Evolutionary conservation across 2,329 filamentous ascomycete genomes (phyloP), one percentile per base, ranked within the genome.

Genomic region (Pseudogymnoascus sp.): DNA sequence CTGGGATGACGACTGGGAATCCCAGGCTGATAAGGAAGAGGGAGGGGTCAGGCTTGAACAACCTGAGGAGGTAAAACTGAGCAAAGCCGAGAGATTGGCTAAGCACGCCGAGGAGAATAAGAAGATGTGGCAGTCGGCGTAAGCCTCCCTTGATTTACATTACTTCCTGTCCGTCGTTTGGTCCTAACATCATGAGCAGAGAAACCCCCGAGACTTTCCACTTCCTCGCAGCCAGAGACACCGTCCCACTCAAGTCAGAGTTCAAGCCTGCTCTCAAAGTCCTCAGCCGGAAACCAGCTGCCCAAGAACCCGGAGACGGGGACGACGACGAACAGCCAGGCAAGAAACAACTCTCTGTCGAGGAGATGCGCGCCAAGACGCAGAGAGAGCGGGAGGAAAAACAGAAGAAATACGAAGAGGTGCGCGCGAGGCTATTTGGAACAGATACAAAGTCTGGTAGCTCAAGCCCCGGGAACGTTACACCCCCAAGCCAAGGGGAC

Each of bases 1-100:
- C 18, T 97, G 93, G 93, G 91, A 78, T 65, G 87, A 96, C 68
- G 90, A 96, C 70, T 97, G 92, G 91, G 90, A 93, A 72, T 76
- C 78, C 5, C 82, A 88, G 70, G 90, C 89, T 62, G 91, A 96
- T 72, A 80, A 72, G 62, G 72, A 73, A 41, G 64, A 64, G 22
- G 25, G 61, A 47, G 67, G 63, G 37, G 60, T 59, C 7, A 25
- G 18, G 32, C 63, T 67, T 59, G 65, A 69, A 41, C 63, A 66
- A 41, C 57, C 57, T 20, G 57, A 58, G 32, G 57, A 58, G 22
- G 63, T 67, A n/a, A 72, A 69, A 37, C 59, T 91, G 63, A 86
- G 84, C 65, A 91, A 89, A 70, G 85, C 89, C 3, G 88, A 97
- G 74, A 85, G 88, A 41, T 79, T 89, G 64, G 90, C 89, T 11